Evolutionary conservation across 2,329 filamentous ascomycete genomes (phyloP).

Genomic region (Cordyceps cicadae): DNA sequence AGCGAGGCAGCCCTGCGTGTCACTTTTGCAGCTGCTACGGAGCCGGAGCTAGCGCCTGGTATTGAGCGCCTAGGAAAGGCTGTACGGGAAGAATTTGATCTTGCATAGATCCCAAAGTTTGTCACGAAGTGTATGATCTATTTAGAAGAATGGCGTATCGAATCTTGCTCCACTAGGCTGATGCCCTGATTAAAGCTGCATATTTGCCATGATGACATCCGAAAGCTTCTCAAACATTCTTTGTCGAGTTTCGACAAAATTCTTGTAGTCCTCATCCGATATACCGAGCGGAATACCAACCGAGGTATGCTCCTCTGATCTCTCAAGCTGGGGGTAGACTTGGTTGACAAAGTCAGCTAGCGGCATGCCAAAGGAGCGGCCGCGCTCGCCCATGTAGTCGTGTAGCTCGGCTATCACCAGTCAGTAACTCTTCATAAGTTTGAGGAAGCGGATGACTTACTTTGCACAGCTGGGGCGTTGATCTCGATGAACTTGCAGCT

Average conservation of each 20-base stretch:
- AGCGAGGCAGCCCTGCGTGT: slow-evolving; percentile 70
- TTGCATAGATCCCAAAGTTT: not conserved
- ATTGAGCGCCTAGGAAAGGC: slow-evolving; percentile 9
- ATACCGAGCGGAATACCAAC: not conserved
- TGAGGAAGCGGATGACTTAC: not conserved
- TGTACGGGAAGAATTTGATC: slow-evolving; percentile 6
- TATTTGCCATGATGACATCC: not conserved
- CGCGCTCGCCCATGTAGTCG: slow-evolving; percentile 13
- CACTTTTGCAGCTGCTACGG: slow-evolving; percentile 68
- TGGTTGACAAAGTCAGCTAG: slow-evolving; percentile 34
- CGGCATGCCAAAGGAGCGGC: slow-evolving; percentile 22
- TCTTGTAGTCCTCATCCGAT: not conserved
- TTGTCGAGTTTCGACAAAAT: slow-evolving; percentile 5
- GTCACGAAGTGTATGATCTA: not conserved
- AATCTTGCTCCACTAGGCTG: not conserved
- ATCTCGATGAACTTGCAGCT: slow-evolving; percentile 16
- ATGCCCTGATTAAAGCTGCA: not conserved
- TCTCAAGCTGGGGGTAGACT: slow-evolving; percentile 34
- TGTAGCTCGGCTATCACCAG: slow-evolving; percentile 11
- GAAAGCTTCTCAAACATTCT: slow-evolving; percentile 9
- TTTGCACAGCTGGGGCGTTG: slow-evolving; percentile 17
- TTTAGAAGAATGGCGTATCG: not conserved
- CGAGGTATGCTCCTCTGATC: slow-evolving; percentile 29
- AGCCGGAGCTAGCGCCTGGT: slow-evolving; percentile 8
- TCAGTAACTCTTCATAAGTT: not conserved